These are phyloP conservation scores for Phytophthora podocarpi DNA, from an alignment of 352 stramenopile genomes.

Conservation along the genomic window DNA sequence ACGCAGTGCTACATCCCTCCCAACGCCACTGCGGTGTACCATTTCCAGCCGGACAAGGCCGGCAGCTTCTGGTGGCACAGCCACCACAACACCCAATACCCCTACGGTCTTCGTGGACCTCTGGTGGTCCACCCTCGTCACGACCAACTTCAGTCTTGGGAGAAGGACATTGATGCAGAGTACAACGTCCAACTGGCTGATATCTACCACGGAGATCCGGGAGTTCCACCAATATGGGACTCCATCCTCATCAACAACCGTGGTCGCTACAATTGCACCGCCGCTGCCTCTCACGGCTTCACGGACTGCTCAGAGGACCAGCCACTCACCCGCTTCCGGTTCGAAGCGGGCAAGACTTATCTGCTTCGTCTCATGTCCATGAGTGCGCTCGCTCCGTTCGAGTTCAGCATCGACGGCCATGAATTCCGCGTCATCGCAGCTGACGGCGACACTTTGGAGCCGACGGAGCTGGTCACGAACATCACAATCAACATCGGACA, in stretches of 20 bases:
- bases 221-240: slow-evolving; percentile 22
- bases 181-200: slow-evolving; percentile 34
- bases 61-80: slow-evolving; percentile 42
- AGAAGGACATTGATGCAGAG: slow-evolving; percentile 28
- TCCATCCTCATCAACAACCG: slow-evolving; percentile 37
- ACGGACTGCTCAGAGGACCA: slow-evolving; percentile 18
- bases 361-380: slow-evolving; percentile 32
- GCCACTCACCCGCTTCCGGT: slow-evolving; percentile 18
- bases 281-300: not conserved
- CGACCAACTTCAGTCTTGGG: slow-evolving; percentile 9
- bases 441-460: slow-evolving; percentile 25
- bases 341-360: slow-evolving; percentile 29
- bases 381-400: slow-evolving; percentile 29
- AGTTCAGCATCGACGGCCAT: slow-evolving; percentile 40
- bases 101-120: slow-evolving; percentile 33
- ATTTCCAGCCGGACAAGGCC: slow-evolving; percentile 24
- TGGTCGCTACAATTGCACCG: slow-evolving; percentile 34
- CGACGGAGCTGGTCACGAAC: slow-evolving; percentile 17
- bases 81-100: slow-evolving; percentile 27
- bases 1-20: slow-evolving; percentile 40
- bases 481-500: slow-evolving; percentile 32
- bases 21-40: slow-evolving; percentile 23
- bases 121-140: slow-evolving; percentile 28
- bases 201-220: slow-evolving; percentile 26
- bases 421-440: slow-evolving; percentile 30